Base-by-base conservation (phyloP, 257 asterid species). In the Solanum lignicaule region DNA sequence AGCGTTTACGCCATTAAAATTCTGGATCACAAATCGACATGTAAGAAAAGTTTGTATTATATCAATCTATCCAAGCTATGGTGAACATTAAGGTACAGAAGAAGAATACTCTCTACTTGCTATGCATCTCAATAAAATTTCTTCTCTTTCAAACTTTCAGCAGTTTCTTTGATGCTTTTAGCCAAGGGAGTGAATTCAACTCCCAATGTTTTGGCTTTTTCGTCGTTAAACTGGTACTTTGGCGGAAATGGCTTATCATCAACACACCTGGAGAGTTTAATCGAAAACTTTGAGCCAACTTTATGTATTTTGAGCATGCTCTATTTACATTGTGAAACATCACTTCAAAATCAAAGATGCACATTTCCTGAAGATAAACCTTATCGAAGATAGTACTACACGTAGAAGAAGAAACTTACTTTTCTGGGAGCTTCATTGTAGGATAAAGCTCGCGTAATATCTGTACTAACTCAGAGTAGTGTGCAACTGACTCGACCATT, bases 131-230 rank as follows among this genome's bases (percentile, higher is more conserved):
- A 79, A 43, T 14, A 81, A 52, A 94, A 92, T 74, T 85, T 85
- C 87, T 93, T 93, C 94, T 93, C 95, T 91, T 89, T 92, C 88
- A 95, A 92, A 91, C 97, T 95, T 81, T 94, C 94, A 20, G 92
- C 94, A 75, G 96, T 92, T 87, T 91, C 96, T 92, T 89, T 93
- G 84, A 93, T 20, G 92, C 95, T 92, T 92, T 90, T 88, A 86
- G 91, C 90, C 32, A 94, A 92, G 60, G 98, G 91, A 87, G 90
- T 93, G 90, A 91, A 95, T 43, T 89, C 93, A 33, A 95, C 87
- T 21, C 98, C 94, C 15, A 95, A 87, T 86, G 90, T 83, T 83
- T 88, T 92, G 4, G 95, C 94, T 58, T 79, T 93, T 60, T 93
- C 97, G 52, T 90, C 90, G 9, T 96, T 93, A 62, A 93, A 94